Evolutionary conservation across 305 asterid genomes (phyloP), one percentile per base, ranked within the genome.

Genomic region (Plantago lanceolata): DNA sequence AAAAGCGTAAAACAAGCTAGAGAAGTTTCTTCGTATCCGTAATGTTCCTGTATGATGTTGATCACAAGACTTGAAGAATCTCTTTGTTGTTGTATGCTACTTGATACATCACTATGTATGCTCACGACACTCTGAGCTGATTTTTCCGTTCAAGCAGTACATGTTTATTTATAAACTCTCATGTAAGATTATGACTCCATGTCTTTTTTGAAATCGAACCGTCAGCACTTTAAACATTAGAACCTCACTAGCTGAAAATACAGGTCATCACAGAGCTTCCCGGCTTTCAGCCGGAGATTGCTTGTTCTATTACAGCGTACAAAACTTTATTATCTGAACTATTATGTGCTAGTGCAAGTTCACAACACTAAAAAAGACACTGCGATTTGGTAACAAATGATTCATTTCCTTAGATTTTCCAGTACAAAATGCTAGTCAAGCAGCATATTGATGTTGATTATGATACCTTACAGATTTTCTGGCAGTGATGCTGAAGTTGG

Each of bases 401-500:
- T 11, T 40, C 45, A 40, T 40, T 0, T 40, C 19, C 5, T 6
- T 43, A 33, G 18, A 2, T 15, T 37, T 55, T 57, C 51, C 37
- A 28, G 54, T 15, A 20, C 64, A 48, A 26, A 16, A 29, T 18
- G 3, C n/a, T 12, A 19, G 16, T 65, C 61, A 40, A 40, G 45
- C 18, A 6, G 51, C 15, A 29, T 56, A 19, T 40, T 44, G 15
- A 44, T 59, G 13, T 52, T 49, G 45, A 64, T 31, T 16, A 66
- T 43, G 17, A 19, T 75, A 71, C 81, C 81, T 47, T 65, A 8
- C 24, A 68, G 19, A 67, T 74, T 47, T 59, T 66, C 79, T 4
- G 81, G 79, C 24, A 71, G 51, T 16, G 81, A 79, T 52, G 79
- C 52, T 40, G 85, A 52, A 60, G 68, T 64, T 13, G 51, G 26